These are phyloP conservation scores for Myxozyma neotropica DNA, from an alignment of 805 yeast genomes.

Conservation along the genomic window DNA sequence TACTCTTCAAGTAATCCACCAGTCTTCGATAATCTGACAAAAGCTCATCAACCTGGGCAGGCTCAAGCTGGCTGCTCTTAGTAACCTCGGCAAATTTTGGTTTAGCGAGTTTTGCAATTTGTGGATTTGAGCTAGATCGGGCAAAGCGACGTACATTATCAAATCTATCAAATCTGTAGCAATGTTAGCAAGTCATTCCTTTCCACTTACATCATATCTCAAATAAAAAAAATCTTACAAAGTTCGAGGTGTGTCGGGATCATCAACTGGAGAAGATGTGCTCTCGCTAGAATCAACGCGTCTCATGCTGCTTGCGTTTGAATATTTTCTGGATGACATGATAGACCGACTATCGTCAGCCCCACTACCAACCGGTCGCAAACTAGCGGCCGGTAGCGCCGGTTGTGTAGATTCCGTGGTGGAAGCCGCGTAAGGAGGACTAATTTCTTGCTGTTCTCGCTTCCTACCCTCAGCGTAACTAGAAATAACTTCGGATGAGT, in stretches of 20 bases:
- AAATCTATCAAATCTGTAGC: constrained; percentile 7
- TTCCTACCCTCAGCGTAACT: constrained; percentile 14
- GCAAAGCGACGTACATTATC: constrained; percentile 21
- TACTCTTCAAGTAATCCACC: constrained; percentile 39
- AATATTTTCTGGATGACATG: neutral
- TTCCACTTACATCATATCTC: too few relatives aligned
- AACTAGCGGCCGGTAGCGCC: neutral
- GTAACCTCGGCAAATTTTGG: constrained; percentile 15
- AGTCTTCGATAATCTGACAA: constrained; percentile 46
- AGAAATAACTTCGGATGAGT: constrained; percentile 24
- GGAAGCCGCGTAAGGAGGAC: neutral
- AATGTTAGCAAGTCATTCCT: too few relatives aligned
- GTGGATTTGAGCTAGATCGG: neutral
- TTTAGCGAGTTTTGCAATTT: constrained; percentile 10
- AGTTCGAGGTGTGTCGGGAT: constrained; percentile 4
- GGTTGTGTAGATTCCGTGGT: neutral
- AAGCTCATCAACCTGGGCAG: constrained; percentile 43
- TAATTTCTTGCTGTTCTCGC: constrained; percentile 9
- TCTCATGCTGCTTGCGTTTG: constrained; percentile 1
- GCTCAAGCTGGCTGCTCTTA: constrained; percentile 41
- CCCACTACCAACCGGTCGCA: neutral
- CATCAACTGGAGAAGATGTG: neutral
- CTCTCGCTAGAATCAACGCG: constrained; percentile 9
- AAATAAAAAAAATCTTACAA: constrained; percentile 12
- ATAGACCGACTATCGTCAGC: neutral